phyloP scores from a whole-genome alignment of 306 rosid genomes.

The Rubus parviflorus region DNA sequence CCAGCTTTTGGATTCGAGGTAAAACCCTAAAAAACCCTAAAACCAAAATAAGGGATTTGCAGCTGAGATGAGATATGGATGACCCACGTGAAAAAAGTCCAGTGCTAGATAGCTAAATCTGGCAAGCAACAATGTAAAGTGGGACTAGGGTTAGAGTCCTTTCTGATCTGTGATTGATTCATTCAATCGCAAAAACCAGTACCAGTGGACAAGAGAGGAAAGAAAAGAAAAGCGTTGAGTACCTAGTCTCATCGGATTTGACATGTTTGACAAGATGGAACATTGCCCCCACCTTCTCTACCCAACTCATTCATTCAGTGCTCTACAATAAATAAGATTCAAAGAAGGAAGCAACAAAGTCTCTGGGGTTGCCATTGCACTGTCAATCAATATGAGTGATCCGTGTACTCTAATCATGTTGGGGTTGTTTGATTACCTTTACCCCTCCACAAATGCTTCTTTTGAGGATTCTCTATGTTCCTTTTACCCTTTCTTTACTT shows the following conservation, averaged over 20 bases:
- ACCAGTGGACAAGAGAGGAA: conserved; percentile 23
- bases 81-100: conserved; percentile 16
- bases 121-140: conserved; percentile 19
- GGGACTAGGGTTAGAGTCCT: background rate
- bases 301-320: conserved; percentile 17
- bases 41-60: conserved; percentile 8
- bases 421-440: background rate
- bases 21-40: background rate
- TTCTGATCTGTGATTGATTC: background rate
- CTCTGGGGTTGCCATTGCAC: conserved; percentile 3
- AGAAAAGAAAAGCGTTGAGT: background rate
- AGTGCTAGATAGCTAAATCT: conserved; percentile 16
- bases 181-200: conserved; percentile 15
- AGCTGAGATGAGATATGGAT: conserved; percentile 11
- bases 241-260: conserved; percentile 23
- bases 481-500: background rate
- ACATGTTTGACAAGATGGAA: conserved; percentile 37
- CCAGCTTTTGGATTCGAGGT: background rate
- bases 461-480: conserved; percentile 6
- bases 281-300: conserved; percentile 11
- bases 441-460: background rate
- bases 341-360: conserved; percentile 10
- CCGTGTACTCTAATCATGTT: conserved; percentile 9
- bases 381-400: conserved; percentile 11
- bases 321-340: conserved; percentile 16